Percentiles rank a stretch among this genome's conserved stretches.
These are phyloP conservation scores for Suhomyces canberraensis DNA, from an alignment of 805 yeast species.

Conservation along the genomic window DNA sequence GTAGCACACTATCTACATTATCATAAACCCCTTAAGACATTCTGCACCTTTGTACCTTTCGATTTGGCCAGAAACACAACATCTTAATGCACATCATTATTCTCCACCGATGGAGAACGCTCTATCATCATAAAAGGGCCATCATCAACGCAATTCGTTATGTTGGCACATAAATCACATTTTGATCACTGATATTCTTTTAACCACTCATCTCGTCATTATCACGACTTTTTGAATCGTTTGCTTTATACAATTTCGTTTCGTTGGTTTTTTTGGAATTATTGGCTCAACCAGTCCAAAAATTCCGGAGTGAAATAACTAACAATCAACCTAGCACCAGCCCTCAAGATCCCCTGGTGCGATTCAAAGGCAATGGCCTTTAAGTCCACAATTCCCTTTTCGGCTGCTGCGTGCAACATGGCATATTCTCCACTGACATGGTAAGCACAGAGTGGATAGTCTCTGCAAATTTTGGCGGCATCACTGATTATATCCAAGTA, in stretches of 20 bases:
- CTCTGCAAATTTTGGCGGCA: slow-evolving; percentile 75
- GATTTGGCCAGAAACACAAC: no score
- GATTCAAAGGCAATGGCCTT: slow-evolving; percentile 80
- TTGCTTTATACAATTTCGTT: background rate
- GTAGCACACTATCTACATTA: no score
- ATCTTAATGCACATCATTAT: no score
- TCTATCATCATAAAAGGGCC: no score
- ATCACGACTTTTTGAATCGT: no score
- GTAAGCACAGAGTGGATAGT: slow-evolving; percentile 89
- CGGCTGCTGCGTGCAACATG: slow-evolving; percentile 98
- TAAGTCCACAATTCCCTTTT: slow-evolving; percentile 86
- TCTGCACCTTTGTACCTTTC: no score
- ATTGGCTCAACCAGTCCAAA: slow-evolving; percentile 74
- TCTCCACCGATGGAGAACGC: no score
- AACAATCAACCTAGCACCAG: slow-evolving; percentile 90
- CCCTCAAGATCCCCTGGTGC: slow-evolving; percentile 88
- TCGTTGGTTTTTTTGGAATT: background rate
- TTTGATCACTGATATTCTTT: no score
- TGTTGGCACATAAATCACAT: no score
- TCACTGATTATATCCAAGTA: slow-evolving; percentile 88
- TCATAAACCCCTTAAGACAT: no score
- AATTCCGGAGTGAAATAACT: slow-evolving; percentile 95
- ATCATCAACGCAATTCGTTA: no score
- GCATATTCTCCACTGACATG: slow-evolving; percentile 98
- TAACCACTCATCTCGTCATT: no score